Evolutionary conservation across 2,329 filamentous ascomycete genomes (phyloP).

Genomic region (Phaeoacremonium minimum): DNA sequence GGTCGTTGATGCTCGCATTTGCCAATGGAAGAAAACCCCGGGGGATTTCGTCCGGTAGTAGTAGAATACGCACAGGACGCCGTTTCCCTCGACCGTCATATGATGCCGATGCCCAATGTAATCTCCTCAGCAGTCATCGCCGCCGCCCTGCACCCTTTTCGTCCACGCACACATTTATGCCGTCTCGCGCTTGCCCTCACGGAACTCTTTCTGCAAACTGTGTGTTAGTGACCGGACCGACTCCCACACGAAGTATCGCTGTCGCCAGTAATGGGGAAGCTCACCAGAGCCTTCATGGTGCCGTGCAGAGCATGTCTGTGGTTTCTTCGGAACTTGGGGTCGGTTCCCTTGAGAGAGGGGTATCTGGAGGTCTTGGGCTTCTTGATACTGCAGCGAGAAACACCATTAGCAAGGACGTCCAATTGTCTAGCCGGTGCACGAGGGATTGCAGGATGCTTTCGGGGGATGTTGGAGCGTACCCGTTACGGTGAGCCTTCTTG

Average conservation of each 20-base stretch:
- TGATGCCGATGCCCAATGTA: background rate
- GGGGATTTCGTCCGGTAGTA: too few relatives aligned
- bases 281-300: constrained; percentile 92
- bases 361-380: constrained; percentile 99
- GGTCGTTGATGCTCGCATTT: background rate
- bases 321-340: constrained; percentile 99
- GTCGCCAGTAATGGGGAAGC: too few relatives aligned
- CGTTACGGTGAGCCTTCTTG: constrained; percentile 99
- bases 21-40: background rate
- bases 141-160: background rate
- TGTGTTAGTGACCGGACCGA: constrained; percentile 21
- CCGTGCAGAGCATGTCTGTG: constrained; percentile 99
- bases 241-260: constrained; percentile 12
- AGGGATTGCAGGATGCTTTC: background rate
- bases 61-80: too few relatives aligned
- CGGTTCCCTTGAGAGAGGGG: constrained; percentile 96
- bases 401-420: constrained; percentile 5
- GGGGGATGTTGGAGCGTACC: constrained; percentile 55
- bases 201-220: constrained; percentile 80
- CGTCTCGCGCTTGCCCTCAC: constrained; percentile 89
- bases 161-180: too few relatives aligned
- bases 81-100: too few relatives aligned
- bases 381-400: constrained; percentile 73
- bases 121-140: background rate
- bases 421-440: constrained; percentile 9